Evolutionary conservation across 805 yeast species (phyloP).

Genomic region (Candida cerambycidarum): DNA sequence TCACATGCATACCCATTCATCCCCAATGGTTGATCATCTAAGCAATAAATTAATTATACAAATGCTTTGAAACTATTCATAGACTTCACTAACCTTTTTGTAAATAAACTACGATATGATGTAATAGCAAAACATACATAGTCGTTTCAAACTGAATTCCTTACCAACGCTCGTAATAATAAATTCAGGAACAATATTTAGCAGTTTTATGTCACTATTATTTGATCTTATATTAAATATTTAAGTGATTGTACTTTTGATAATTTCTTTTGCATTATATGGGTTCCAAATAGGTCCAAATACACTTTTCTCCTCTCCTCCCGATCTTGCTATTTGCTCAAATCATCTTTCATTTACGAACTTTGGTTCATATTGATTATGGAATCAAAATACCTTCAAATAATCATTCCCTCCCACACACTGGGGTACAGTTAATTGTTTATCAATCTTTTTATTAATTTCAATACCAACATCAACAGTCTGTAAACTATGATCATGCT

Average conservation of each 20-base stretch:
- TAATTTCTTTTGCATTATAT: neutral
- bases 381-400: conserved; percentile 40
- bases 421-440: conserved; percentile 76
- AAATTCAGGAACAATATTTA: neutral
- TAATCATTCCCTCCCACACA: conserved; percentile 71
- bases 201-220: neutral
- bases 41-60: too few relatives aligned
- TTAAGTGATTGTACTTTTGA: neutral
- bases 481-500: conserved; percentile 71
- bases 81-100: too few relatives aligned
- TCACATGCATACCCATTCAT: neutral
- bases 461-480: conserved; percentile 72
- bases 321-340: neutral
- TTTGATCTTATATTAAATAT: neutral
- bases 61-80: too few relatives aligned
- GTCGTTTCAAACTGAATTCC: neutral
- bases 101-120: neutral
- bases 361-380: too few relatives aligned
- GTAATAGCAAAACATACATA: neutral
- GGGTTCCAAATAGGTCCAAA: too few relatives aligned
- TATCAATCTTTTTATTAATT: conserved; percentile 51
- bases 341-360: too few relatives aligned
- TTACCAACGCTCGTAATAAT: neutral
- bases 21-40: too few relatives aligned
- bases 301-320: too few relatives aligned